Base-by-base conservation (phyloP, 257 asterid species). In the Echium plantagineum region DNA sequence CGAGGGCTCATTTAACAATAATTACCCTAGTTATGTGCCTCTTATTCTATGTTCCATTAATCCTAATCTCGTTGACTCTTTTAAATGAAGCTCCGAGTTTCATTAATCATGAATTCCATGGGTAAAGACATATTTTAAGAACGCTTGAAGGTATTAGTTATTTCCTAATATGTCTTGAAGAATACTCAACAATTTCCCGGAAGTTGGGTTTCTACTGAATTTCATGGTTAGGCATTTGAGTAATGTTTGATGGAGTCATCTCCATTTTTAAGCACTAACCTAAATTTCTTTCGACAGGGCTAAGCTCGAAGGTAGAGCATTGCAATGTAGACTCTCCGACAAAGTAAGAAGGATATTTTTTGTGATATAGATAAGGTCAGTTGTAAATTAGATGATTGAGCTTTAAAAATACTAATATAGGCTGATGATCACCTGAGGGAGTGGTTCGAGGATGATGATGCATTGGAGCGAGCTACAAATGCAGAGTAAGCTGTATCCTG, bases 361-460 rank as follows among this genome's bases (percentile, higher is more conserved):
- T 7, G 3, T 7, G 48, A 38, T 38, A 38, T 8, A 38, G 21
- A n/a, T 42, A 10, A 35, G 42, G 15, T 57, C 59, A 17, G 17
- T 49, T 15, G 30, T 58, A 61, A 1, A 24, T 17, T 55, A 55
- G 30, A 64, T 78, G 16, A 60, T 62, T 62, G 19, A 24, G 7
- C 68, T 69, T 68, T 74, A 26, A 7, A 6, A 24, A 52, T 35
- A 20, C 46, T 30, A 21, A 63, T 75, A 78, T 57, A 93, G 97
- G 99, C 99, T 20, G 80, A 60, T 68, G 85, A 83, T 73, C 84
- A 80, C 63, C 56, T 86, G 52, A 70, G 75, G 52, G 77, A 48
- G 69, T 93, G 99, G 99, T 86, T 89, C 63, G 62, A 73, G 12
- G 94, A 93, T 19, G 87, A 86, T 55, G 99, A 89, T 64, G 94